Base-by-base conservation (phyloP, 768 basidiomycete genomes). In the Exsudoporus frostii region DNA sequence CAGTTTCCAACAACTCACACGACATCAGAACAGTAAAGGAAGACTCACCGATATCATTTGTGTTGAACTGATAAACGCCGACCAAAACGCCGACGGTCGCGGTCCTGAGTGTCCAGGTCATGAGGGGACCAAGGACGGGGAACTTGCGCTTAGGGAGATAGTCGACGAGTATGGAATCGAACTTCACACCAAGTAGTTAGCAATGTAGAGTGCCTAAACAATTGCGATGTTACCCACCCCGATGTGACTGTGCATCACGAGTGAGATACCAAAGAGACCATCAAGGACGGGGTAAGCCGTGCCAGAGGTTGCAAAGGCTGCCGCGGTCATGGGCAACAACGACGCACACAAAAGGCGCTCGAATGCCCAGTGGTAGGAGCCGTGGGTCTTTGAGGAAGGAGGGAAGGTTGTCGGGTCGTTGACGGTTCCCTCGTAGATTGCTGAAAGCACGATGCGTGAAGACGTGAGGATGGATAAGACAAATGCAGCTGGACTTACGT, bases 1-100 rank as follows among this genome's bases (percentile, higher is more conserved):
- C 20, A 48, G 51, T 33, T 43, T 20, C 30, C 40, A 39, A 6
- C 19, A 42, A 7, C 22, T 47, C 10, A 42, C 29, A 29, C 38
- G 37, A 53, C 55, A 10, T 48, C 13, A 55, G 42, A 36, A 48
- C 34, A n/a, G 8, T 10, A 40, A 40, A 24, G 24, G 5, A 36
- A 30, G 32, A 78, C 90, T 60, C 61, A 97, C 97, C 95, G 57
- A 99, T 85, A 68, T 98, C 96, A 67, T 96, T 93, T 39, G 97
- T 98, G 76, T 98, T 98, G 78, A 98, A 98, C 71, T 97, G 89
- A 75, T 97, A 99, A 7, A 98, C 81, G 15, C 97, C 96, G 41
- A 92, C 84, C 47, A 94, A 78, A 5, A 89, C 84, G 20, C 85
- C 92, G 36, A 86, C 82, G 27, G 97, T 98, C 6, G 84, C 75